phyloP scores from a whole-genome alignment of 2,329 filamentous ascomycete genomes.

The Catunica adiposa region DNA sequence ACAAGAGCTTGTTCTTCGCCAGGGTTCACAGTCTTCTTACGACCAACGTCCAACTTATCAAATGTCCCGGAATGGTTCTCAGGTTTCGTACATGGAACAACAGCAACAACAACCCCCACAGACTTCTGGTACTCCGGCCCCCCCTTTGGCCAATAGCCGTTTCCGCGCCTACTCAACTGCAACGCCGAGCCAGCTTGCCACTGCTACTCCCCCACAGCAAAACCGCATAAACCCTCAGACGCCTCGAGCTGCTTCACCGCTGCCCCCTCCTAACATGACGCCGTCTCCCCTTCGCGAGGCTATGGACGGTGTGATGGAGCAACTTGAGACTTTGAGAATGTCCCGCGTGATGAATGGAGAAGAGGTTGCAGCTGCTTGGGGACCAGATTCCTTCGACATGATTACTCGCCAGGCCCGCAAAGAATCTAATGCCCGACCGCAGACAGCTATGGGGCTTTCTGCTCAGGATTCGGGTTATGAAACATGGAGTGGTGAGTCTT shows the following conservation, averaged over 20 bases:
- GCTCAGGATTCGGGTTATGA: constrained; percentile 45
- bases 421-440: constrained; percentile 33
- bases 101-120: constrained; percentile 5
- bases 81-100: constrained; percentile 20
- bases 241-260: constrained; percentile 43
- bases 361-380: constrained; percentile 50
- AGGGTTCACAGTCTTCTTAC: constrained; percentile 14
- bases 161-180: constrained; percentile 11
- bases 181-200: background rate
- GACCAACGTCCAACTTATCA: constrained; percentile 17
- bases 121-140: background rate
- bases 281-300: constrained; percentile 84
- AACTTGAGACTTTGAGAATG: constrained; percentile 66
- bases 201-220: constrained; percentile 5
- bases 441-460: constrained; percentile 56
- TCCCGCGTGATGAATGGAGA: constrained; percentile 31
- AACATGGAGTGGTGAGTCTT: constrained; percentile 37
- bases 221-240: constrained; percentile 26
- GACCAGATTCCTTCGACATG: constrained; percentile 66
- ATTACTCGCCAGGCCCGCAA: constrained; percentile 21
- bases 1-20: constrained; percentile 16
- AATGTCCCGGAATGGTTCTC: constrained; percentile 22
- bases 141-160: constrained; percentile 9
- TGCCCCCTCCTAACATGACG: constrained; percentile 57
- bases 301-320: constrained; percentile 97